Base-by-base conservation (phyloP, 106 monocot genomes). In the Narthecium ossifragum region DNA sequence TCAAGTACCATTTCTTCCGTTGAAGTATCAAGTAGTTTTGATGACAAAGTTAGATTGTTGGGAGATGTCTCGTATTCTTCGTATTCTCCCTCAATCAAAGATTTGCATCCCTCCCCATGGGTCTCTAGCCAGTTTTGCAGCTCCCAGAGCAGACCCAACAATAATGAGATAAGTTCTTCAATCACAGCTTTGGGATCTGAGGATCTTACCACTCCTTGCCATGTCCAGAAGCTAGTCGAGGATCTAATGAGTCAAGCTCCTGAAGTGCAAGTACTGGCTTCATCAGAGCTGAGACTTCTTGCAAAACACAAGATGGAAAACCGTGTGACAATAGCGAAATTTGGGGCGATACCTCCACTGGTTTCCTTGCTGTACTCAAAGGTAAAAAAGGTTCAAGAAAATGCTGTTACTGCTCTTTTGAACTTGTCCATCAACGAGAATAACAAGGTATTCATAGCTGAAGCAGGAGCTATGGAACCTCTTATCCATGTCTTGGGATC, bases 381-480 rank as follows among this genome's bases (percentile, higher is more conserved):
- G 17, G 52, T 53, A 15, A 80, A 70, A 57, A 59, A 55, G 33
- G 55, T 74, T 37, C 92, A 92, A 69, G 92, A 92, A 69, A 75
- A 84, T 72, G 78, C 88, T 13, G 92, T 92, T 21, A 92, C 92
- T 33, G 81, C 88, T 38, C 73, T 92, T 12, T 60, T 92, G 31
- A 92, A 92, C 62, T 60, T 92, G 43, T 88, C 92, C 11, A 84
- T 92, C 46, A 66, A 79, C 55, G 69, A 79, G 8, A 38, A 51
- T 12, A 88, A 88, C 63, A 92, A 88, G 60, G 26, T 31, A 49
- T 49, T 63, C 12, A 84, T 92, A 63, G 84, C 78, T 28, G 73
- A 88, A 68, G 75, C 75, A 34, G 88, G 88, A 31, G 88, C 73
- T 26, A 61, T 88, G 0, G 84, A 78, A 55, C 75, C 92, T n/a